Evolutionary conservation across 345 rosid species (phyloP).

Genomic region (Pistacia vera): DNA sequence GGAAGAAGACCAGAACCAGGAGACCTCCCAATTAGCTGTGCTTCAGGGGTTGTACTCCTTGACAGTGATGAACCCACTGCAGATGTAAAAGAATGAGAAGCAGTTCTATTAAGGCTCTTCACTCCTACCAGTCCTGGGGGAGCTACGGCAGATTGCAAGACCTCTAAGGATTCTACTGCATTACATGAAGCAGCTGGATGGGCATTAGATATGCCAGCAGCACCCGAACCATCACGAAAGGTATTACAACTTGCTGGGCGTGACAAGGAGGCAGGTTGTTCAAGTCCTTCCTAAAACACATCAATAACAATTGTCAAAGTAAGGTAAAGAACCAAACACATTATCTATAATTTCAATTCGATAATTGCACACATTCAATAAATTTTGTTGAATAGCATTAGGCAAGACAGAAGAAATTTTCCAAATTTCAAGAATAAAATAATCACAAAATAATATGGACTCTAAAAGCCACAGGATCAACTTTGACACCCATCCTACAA

Average conservation of each 20-base stretch:
- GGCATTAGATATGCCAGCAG: conserved; percentile 37
- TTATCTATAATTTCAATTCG: background rate
- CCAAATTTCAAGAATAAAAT: no score
- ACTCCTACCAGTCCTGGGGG: conserved; percentile 42
- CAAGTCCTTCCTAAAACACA: conserved; percentile 71
- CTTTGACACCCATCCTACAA: background rate
- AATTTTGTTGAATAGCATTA: background rate
- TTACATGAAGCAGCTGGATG: conserved; percentile 41
- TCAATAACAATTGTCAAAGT: conserved; percentile 14
- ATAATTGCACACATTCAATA: background rate
- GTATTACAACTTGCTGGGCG: conserved; percentile 75
- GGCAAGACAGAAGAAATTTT: background rate
- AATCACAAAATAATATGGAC: background rate
- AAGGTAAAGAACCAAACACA: background rate
- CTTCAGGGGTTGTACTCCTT: conserved; percentile 75
- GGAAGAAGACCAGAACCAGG: conserved; percentile 63
- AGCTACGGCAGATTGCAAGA: conserved; percentile 49
- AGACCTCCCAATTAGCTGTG: conserved; percentile 56
- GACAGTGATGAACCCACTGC: conserved; percentile 62
- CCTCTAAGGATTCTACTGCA: conserved; percentile 47
- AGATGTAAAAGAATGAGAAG: conserved; percentile 49
- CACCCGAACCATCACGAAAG: conserved; percentile 56
- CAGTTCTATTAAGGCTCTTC: conserved; percentile 30
- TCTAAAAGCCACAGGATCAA: background rate
- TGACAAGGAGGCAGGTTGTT: conserved; percentile 55